Percentiles rank a stretch among this genome's conserved stretches.
These are phyloP conservation scores for Barnettozyma californica DNA, from an alignment of 805 yeast genomes.

Conservation along the genomic window DNA sequence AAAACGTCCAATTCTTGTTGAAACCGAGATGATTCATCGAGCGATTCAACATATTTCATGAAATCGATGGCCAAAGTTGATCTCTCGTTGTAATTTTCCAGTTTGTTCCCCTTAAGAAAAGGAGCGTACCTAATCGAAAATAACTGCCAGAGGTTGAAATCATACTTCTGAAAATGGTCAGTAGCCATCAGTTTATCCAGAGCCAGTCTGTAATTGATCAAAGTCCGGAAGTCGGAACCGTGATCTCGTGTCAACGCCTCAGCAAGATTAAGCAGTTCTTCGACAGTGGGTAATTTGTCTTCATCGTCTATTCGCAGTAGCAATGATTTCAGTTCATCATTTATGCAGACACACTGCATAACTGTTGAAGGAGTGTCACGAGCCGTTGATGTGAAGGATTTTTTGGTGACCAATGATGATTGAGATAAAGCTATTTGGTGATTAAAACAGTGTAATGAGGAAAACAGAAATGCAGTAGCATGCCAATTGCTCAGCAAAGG, in stretches of 20 bases:
- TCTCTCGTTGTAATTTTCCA: constrained; percentile 9
- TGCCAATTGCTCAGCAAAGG: neutral
- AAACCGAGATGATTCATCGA: neutral
- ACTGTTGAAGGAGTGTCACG: neutral
- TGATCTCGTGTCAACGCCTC: neutral
- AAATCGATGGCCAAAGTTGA: neutral
- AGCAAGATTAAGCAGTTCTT: neutral
- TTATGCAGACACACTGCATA: too few species aligned
- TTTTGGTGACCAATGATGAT: neutral
- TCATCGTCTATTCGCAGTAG: neutral
- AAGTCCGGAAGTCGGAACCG: constrained; percentile 3
- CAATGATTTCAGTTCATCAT: neutral
- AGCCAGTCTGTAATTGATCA: constrained; percentile 8
- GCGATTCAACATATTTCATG: neutral
- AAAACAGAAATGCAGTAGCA: neutral
- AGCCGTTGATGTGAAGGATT: neutral
- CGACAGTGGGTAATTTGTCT: neutral
- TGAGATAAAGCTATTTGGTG: neutral
- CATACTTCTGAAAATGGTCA: neutral
- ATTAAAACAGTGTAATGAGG: neutral
- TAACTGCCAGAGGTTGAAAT: neutral
- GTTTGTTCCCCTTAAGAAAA: constrained; percentile 2
- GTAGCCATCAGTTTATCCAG: constrained; percentile 1
- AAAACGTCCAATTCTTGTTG: neutral
- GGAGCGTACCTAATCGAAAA: constrained; percentile 6